Base-by-base conservation (phyloP, 1,284 basidiomycete genomes). In the Kalmanozyma brasiliensis region DNA sequence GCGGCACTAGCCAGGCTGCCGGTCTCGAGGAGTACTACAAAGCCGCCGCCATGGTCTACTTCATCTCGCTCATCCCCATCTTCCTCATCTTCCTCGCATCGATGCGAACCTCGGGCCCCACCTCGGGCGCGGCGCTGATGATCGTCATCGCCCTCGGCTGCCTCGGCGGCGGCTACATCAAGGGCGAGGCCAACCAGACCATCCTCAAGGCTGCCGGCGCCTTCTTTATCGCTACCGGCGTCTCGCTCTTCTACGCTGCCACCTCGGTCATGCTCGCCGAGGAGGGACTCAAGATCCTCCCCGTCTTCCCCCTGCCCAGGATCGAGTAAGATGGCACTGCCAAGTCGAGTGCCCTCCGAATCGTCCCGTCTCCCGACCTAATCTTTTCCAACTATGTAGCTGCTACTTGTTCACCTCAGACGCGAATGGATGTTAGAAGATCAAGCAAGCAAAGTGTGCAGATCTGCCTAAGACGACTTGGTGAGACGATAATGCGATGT, bases 61-160 rank as follows among this genome's bases (percentile, higher is more conserved):
- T 75, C 41, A 38, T 72, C 47, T 24, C 67, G 11, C 49, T 75
- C 30, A 73, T 75, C 46, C 73, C 71, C n/a, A 62, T 75, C 53
- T 73, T 75, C 33, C 23, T 70, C 34, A 56, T 75, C 49, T 64
- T 68, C 41, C 17, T 73, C 20, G 73, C 62, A 16, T 67, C 62
- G 13, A 43, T 73, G 10, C 52, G 62, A 13, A 75, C 73, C 10
- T 44, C 47, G 8, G 47, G 47, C 4, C 73, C 73, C 8, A 30
- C 60, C 9, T 41, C 65, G 0, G 49, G 48, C 17, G 52, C 63
- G 3, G 52, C 67, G 2, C 43, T 75, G 10, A 7, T 65, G 23
- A 71, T 74, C 41, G 58, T 67, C 8, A 24, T 75, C 20, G 73
- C 73, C 0, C 52, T 73, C 11, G 62, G 47, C 23, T 34, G 46